Percentiles rank a stretch among this genome's conserved stretches.
Conservation (phyloP, 495 filamentous ascomycete genomes). For the Evansstolkia leycettana region DNA sequence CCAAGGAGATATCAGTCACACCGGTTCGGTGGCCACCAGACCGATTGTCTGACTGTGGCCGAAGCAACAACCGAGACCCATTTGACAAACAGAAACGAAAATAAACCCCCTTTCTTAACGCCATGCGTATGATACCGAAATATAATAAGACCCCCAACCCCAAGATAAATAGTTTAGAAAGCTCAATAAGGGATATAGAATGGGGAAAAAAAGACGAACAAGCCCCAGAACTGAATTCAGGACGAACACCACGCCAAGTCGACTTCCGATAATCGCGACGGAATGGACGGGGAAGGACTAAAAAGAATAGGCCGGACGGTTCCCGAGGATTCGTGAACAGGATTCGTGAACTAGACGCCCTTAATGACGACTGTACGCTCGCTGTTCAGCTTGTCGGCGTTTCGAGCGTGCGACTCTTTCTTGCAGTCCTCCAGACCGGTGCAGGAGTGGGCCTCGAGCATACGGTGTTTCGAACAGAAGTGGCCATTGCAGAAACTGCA, state of each 20-base stretch:
- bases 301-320: constrained; percentile 1
- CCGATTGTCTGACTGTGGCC: neutral
- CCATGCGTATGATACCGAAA: constrained; percentile 13
- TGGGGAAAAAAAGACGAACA: neutral
- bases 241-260: constrained; percentile 22
- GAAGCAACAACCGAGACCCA: neutral
- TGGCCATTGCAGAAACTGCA: constrained; percentile 89
- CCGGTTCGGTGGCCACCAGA: too few species aligned
- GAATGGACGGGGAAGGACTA: constrained; percentile 1
- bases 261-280: constrained; percentile 6
- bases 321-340: neutral
- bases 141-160: constrained; percentile 3
- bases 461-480: constrained; percentile 86
- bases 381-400: constrained; percentile 78
- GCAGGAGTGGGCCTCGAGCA: constrained; percentile 90
- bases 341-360: constrained; percentile 52
- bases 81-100: neutral
- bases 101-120: constrained; percentile 5
- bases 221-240: constrained; percentile 1
- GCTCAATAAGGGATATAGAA: neutral
- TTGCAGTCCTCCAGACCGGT: constrained; percentile 93
- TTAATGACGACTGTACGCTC: constrained; percentile 69
- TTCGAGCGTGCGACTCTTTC: constrained; percentile 85
- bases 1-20: too few species aligned
- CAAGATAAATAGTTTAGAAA: constrained; percentile 9